phyloP scores from a whole-genome alignment of 2,329 filamentous ascomycete genomes.

The Bipolaris zeicola region DNA sequence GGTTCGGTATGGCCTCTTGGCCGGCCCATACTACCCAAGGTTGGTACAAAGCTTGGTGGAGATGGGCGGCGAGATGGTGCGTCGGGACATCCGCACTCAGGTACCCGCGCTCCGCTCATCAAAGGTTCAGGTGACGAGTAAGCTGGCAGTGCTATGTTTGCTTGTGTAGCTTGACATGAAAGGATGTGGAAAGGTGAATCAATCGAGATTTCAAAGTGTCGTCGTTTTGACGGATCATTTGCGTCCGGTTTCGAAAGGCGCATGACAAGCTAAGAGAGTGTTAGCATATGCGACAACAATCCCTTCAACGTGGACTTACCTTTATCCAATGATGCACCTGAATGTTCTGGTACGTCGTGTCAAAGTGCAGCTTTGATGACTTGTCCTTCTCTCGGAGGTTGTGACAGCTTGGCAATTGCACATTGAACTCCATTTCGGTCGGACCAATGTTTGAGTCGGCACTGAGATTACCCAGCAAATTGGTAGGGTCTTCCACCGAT shows the following conservation, averaged over 20 bases:
- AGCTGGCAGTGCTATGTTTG: conserved; percentile 83
- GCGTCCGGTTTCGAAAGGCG: conserved; percentile 84
- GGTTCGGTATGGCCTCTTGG: conserved; percentile 36
- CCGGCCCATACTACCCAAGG: conserved; percentile 61
- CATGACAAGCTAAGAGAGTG: conserved; percentile 76
- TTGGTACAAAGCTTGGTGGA: conserved; percentile 59
- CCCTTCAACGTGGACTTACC: conserved; percentile 56
- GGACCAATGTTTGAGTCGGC: conserved; percentile 79
- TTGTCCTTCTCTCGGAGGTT: conserved; percentile 77
- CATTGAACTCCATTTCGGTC: conserved; percentile 93
- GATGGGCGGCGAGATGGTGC: conserved; percentile 60
- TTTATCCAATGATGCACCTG: conserved; percentile 98
- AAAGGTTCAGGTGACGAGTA: conserved; percentile 66
- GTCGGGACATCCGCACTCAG: conserved; percentile 69
- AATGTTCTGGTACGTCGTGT: conserved; percentile 92
- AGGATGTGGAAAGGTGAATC: conserved; percentile 94
- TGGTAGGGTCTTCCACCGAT: conserved; percentile 62
- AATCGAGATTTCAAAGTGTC: conserved; percentile 95
- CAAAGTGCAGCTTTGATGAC: conserved; percentile 73
- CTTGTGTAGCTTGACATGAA: conserved; percentile 89
- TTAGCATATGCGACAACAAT: conserved; percentile 10
- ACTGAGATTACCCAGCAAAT: conserved; percentile 77
- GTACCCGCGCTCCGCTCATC: conserved; percentile 41
- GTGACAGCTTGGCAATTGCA: conserved; percentile 87
- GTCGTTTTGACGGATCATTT: conserved; percentile 75